These are phyloP conservation scores for Saccharomyces hybrid DNA, from an alignment of 1,139 yeast species.

Conservation along the genomic window DNA sequence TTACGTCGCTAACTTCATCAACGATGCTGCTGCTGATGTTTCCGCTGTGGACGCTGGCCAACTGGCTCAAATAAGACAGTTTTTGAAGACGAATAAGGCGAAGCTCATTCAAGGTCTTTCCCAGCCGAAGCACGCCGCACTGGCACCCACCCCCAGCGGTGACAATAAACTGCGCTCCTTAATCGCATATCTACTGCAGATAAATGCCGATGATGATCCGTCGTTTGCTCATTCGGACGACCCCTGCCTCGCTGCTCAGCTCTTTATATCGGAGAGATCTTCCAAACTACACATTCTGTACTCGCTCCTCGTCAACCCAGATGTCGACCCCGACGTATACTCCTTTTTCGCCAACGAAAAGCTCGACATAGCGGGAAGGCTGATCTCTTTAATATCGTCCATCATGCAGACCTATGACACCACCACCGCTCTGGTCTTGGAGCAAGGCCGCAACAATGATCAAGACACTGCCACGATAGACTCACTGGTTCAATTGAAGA, in stretches of 20 bases:
- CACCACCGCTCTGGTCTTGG: not conserved
- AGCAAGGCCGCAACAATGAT: not conserved
- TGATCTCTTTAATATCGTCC: not conserved
- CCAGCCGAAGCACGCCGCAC: no score
- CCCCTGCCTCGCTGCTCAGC: not conserved
- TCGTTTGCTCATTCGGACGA: not conserved
- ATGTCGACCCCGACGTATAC: not conserved
- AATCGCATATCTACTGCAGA: not conserved
- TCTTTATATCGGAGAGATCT: not conserved
- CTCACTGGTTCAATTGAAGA: slow-evolving; percentile 31
- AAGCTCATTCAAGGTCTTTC: not conserved
- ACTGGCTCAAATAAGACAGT: not conserved
- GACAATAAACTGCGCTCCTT: not conserved
- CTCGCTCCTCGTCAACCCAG: not conserved
- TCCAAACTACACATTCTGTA: not conserved
- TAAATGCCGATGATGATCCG: not conserved
- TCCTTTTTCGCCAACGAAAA: not conserved
- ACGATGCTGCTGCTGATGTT: not conserved
- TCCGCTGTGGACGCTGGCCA: not conserved
- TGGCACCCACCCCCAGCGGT: not conserved
- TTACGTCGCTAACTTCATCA: not conserved
- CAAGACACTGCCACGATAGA: not conserved
- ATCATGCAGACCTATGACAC: not conserved
- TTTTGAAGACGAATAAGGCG: not conserved
- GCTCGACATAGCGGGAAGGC: not conserved